Conservation (phyloP, 1,284 basidiomycete species). For the Ceratobasidium sp. region DNA sequence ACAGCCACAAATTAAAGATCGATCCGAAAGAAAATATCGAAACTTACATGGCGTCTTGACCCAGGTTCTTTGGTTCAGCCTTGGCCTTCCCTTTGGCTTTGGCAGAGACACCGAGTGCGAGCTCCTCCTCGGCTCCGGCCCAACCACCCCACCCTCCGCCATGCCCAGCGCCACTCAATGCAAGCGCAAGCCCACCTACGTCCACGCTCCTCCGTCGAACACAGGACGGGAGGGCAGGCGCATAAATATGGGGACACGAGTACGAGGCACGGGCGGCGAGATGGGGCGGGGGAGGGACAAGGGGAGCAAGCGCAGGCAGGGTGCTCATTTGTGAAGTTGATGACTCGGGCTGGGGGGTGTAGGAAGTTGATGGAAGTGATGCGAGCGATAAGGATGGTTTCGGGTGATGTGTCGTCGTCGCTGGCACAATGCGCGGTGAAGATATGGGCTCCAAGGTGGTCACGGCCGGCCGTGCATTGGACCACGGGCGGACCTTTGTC, state of each 20-base stretch:
- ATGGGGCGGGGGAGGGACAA: slow-evolving; percentile 29
- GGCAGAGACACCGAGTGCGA: slow-evolving; percentile 47
- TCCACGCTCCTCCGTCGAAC: slow-evolving; percentile 76
- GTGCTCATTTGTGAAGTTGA: slow-evolving; percentile 21
- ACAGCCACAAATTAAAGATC: slow-evolving; percentile 5
- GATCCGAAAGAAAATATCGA: slow-evolving; percentile 8
- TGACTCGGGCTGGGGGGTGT: slow-evolving; percentile 21
- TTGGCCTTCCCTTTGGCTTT: slow-evolving; percentile 27
- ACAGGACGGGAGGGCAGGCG: slow-evolving; percentile 37
- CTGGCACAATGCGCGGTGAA: not conserved
- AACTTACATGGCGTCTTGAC: not conserved
- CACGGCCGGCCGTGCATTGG: slow-evolving; percentile 1
- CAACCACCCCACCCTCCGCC: slow-evolving; percentile 74
- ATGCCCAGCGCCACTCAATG: slow-evolving; percentile 59
- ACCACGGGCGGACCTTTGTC: slow-evolving; percentile 33
- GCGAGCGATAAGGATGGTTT: slow-evolving; percentile 25
- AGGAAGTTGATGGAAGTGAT: slow-evolving; percentile 33
- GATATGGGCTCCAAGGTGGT: slow-evolving; percentile 24
- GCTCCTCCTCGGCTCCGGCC: slow-evolving; percentile 60
- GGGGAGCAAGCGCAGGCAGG: slow-evolving; percentile 37
- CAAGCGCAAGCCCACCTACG: slow-evolving; percentile 80
- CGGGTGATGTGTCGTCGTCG: not conserved
- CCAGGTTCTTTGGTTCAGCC: not conserved
- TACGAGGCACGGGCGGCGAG: slow-evolving; percentile 30
- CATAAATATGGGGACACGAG: slow-evolving; percentile 32